Percentiles rank a stretch among this genome's conserved stretches.
phyloP scores from a whole-genome alignment of 2,329 filamentous ascomycete genomes.

The Trichoderma asperellum region DNA sequence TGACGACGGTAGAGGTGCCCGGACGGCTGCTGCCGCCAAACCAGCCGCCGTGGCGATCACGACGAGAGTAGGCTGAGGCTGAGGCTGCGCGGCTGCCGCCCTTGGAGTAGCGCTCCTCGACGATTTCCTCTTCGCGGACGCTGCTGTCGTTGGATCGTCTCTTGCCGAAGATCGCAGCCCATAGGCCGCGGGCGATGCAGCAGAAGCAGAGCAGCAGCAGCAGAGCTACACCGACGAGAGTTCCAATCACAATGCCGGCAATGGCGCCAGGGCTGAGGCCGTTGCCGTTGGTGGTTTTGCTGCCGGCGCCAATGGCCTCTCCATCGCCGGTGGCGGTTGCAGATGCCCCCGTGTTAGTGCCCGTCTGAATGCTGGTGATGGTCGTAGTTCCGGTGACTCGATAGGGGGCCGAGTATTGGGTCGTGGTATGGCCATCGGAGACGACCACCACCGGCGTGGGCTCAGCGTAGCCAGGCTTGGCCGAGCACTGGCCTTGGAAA shows the following conservation, averaged over 20 bases:
- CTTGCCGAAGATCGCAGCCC: constrained; percentile 66
- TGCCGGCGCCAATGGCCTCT: constrained; percentile 44
- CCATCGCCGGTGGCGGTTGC: constrained; percentile 53
- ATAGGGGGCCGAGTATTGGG: constrained; percentile 55
- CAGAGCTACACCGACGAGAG: constrained; percentile 67
- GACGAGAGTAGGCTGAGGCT: constrained; percentile 49
- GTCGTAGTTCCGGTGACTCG: constrained; percentile 62
- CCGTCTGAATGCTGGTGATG: constrained; percentile 45
- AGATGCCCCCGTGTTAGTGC: constrained; percentile 45
- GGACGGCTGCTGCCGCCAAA: constrained; percentile 57
- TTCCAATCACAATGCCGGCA: constrained; percentile 78
- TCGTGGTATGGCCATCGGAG: constrained; percentile 55
- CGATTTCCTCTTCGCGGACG: constrained; percentile 59
- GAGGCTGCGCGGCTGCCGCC: constrained; percentile 47
- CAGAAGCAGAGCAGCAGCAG: constrained; percentile 75
- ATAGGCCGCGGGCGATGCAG: constrained; percentile 67
- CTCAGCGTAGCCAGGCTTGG: constrained; percentile 54
- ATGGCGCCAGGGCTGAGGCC: constrained; percentile 72
- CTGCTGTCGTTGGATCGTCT: constrained; percentile 45
- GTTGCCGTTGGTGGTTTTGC: constrained; percentile 45
- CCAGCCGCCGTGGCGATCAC: constrained; percentile 61
- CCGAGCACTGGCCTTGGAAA: constrained; percentile 59
- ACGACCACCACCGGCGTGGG: constrained; percentile 50
- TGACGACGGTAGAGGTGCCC: constrained; percentile 45
- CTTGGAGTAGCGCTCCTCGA: constrained; percentile 65